Evolutionary conservation across 305 asterid species (phyloP).

Genomic region (Salvia sclarea): DNA sequence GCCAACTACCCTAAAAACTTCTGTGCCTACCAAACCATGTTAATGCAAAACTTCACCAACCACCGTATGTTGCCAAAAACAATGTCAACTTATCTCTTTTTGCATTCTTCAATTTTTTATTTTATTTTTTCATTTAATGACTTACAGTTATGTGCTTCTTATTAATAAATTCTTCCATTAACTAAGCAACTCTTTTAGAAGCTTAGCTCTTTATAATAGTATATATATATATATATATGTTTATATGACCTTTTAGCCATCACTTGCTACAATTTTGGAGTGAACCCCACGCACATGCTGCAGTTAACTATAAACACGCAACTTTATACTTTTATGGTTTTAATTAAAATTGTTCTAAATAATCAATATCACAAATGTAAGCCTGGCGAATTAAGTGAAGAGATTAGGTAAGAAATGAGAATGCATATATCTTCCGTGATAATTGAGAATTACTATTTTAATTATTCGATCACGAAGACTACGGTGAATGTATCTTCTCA

Average conservation of each 20-base stretch:
- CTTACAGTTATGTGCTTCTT: no score
- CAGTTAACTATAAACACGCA: not conserved
- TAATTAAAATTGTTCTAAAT: not conserved
- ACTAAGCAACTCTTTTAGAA: not conserved
- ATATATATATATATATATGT: no score
- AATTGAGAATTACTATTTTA: no score
- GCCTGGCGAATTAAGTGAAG: no score
- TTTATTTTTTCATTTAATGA: not conserved
- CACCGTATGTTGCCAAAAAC: slow-evolving; percentile 26
- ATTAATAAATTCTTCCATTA: not conserved
- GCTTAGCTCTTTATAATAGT: not conserved
- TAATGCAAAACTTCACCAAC: slow-evolving; percentile 33
- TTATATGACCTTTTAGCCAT: not conserved
- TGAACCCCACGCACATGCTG: not conserved
- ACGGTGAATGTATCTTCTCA: no score
- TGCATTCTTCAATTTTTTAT: not conserved
- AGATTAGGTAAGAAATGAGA: no score
- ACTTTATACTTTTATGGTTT: not conserved
- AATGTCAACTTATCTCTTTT: not conserved
- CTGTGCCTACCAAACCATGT: slow-evolving; percentile 33
- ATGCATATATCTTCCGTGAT: no score
- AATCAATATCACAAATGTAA: no score
- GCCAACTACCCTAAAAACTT: slow-evolving; percentile 36
- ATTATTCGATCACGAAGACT: no score
- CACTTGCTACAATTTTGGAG: not conserved